phyloP scores from a whole-genome alignment of 768 basidiomycete genomes.

The Phallus indusiatus region DNA sequence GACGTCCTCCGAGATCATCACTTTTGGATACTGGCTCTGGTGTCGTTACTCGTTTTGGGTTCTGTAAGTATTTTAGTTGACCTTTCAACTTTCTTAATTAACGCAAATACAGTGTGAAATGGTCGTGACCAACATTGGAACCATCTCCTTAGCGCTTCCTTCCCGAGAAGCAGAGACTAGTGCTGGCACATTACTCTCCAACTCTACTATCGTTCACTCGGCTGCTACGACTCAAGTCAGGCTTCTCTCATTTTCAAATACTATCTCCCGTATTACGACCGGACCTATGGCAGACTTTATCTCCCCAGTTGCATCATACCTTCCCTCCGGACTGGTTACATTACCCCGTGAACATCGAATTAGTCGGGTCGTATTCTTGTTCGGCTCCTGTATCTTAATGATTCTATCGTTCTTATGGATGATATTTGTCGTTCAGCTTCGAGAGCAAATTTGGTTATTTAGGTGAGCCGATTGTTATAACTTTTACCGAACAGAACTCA shows the following conservation, averaged over 20 bases:
- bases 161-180: background rate
- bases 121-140: constrained; percentile 77
- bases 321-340: constrained; percentile 26
- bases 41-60: constrained; percentile 50
- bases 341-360: constrained; percentile 42
- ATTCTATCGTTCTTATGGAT: constrained; percentile 47
- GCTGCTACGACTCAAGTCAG: constrained; percentile 55
- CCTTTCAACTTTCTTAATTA: background rate
- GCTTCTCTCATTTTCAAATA: constrained; percentile 62
- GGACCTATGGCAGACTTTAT: constrained; percentile 67
- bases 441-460: constrained; percentile 54
- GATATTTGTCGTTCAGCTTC: constrained; percentile 36
- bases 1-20: constrained; percentile 43
- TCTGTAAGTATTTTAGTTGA: constrained; percentile 41
- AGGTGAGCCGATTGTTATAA: constrained; percentile 35
- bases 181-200: constrained; percentile 10
- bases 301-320: constrained; percentile 47
- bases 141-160: constrained; percentile 60
- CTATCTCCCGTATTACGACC: constrained; percentile 52
- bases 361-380: constrained; percentile 55
- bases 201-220: constrained; percentile 19
- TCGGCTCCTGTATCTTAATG: constrained; percentile 39
- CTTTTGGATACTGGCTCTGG: constrained; percentile 56
- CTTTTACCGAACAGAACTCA: background rate
- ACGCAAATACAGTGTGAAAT: constrained; percentile 50